Conservation (phyloP, 495 filamentous ascomycete genomes). For the Xylaria cubensis region DNA sequence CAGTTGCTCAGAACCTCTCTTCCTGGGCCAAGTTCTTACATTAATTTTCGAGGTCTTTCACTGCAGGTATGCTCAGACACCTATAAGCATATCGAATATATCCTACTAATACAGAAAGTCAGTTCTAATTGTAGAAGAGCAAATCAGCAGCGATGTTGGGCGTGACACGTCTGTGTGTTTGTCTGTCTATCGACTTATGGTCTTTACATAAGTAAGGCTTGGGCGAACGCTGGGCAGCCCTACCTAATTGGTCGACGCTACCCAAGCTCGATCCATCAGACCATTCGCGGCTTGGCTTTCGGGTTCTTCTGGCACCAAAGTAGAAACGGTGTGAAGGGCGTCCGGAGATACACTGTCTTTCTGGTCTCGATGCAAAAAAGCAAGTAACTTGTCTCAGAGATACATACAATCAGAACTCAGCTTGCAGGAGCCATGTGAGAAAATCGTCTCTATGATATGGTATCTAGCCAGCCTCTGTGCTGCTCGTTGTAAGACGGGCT, state of each 20-base stretch:
- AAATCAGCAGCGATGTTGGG: background rate
- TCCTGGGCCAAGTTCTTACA: background rate
- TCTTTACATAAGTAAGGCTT: constrained; percentile 10
- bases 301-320: background rate
- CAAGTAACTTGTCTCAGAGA: background rate
- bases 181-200: too few relatives aligned
- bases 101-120: background rate
- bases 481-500: background rate
- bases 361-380: background rate
- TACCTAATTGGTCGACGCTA: constrained; percentile 17
- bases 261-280: constrained; percentile 19
- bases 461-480: background rate
- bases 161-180: background rate
- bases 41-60: background rate
- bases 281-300: constrained; percentile 26
- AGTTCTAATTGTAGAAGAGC: background rate
- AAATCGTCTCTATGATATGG: background rate
- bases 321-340: background rate
- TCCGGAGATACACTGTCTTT: background rate
- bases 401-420: background rate
- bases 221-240: constrained; percentile 20
- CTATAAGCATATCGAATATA: background rate
- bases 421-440: background rate
- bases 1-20: background rate
- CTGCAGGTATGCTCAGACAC: background rate